These are phyloP conservation scores for Kitagawia praeruptora DNA, from an alignment of 129 eudicot species.

Conservation along the genomic window DNA sequence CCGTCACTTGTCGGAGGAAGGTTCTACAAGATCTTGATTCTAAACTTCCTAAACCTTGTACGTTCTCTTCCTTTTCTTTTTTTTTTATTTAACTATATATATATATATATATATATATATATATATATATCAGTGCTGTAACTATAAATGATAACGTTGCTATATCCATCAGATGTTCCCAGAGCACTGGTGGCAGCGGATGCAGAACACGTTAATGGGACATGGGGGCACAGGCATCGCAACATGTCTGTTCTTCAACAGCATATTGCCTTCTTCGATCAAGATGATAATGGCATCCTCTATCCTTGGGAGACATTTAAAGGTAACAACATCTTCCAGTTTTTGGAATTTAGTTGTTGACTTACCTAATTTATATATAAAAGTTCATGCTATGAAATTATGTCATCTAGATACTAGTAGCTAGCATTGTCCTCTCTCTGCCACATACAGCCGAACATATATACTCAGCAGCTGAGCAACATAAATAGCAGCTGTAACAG, in stretches of 20 bases:
- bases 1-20: slow-evolving; percentile 35
- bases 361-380: neutral
- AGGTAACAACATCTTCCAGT: slow-evolving; percentile 17
- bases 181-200: slow-evolving; percentile 50
- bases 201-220: slow-evolving; percentile 38
- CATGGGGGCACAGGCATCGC: slow-evolving; percentile 46
- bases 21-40: slow-evolving; percentile 34
- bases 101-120: too few relatives aligned
- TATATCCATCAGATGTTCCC: slow-evolving; percentile 28
- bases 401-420: neutral
- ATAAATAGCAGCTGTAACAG: too few relatives aligned
- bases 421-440: neutral
- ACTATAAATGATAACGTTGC: neutral
- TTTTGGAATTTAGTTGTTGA: neutral
- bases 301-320: slow-evolving; percentile 50
- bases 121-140: neutral
- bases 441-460: neutral
- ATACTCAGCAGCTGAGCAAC: neutral
- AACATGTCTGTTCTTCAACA: slow-evolving; percentile 49
- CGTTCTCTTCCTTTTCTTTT: neutral
- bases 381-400: too few relatives aligned
- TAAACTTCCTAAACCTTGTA: slow-evolving; percentile 49
- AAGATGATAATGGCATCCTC: slow-evolving; percentile 42
- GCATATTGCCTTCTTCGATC: slow-evolving; percentile 49
- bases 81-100: too few relatives aligned